Conservation (phyloP, 1,284 basidiomycete species). For the Apiotrichum mycotoxinovorans region DNA sequence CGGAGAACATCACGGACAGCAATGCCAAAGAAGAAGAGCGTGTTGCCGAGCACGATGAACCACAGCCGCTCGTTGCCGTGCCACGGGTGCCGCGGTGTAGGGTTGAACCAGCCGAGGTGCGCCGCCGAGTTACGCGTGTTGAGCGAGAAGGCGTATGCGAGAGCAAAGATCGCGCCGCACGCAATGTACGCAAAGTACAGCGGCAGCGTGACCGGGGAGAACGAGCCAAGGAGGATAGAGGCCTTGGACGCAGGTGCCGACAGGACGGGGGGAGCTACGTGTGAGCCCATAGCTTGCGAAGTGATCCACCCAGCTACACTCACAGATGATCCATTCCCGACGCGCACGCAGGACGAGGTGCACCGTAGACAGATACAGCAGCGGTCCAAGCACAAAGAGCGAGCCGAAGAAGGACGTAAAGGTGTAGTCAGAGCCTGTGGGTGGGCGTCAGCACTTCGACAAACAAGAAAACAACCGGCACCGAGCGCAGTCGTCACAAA, state of each 20-base stretch:
- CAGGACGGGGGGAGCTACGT: slow-evolving; percentile 17
- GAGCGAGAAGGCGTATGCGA: slow-evolving; percentile 18
- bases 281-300: neutral
- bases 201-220: slow-evolving; percentile 19
- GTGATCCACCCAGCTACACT: too few relatives aligned
- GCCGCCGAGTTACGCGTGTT: slow-evolving; percentile 11
- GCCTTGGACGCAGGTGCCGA: slow-evolving; percentile 10
- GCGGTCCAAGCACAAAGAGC: slow-evolving; percentile 31
- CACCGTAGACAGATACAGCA: slow-evolving; percentile 58
- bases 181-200: slow-evolving; percentile 25
- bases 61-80: slow-evolving; percentile 46
- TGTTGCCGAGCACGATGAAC: slow-evolving; percentile 37
- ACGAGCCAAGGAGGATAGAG: slow-evolving; percentile 19
- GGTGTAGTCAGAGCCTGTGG: slow-evolving; percentile 11
- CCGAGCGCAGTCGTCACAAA: too few relatives aligned
- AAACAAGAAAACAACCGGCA: too few relatives aligned
- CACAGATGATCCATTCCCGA: slow-evolving; percentile 32
- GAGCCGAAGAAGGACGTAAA: slow-evolving; percentile 7
- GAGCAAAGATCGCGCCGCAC: slow-evolving; percentile 20
- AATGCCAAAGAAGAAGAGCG: slow-evolving; percentile 22
- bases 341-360: slow-evolving; percentile 51
- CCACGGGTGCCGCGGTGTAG: slow-evolving; percentile 38
- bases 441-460: neutral
- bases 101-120: slow-evolving; percentile 20
- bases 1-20: slow-evolving; percentile 30